phyloP scores from a whole-genome alignment of 2,329 filamentous ascomycete genomes.

The Nemania sp. region DNA sequence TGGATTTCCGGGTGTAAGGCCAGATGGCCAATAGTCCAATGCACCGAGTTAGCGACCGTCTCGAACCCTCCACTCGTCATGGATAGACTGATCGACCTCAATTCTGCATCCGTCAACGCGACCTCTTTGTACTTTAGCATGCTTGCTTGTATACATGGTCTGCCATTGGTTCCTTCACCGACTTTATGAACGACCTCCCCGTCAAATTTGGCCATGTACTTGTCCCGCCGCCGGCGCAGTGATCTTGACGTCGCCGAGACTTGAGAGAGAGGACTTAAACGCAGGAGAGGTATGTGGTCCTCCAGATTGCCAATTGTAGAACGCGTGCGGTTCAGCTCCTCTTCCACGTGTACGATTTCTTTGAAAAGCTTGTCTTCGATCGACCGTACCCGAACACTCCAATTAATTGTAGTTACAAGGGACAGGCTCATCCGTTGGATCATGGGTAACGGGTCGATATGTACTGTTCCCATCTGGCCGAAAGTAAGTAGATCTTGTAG shows the following conservation, averaged over 20 bases:
- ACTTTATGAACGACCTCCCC: constrained; percentile 62
- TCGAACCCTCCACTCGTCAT: constrained; percentile 87
- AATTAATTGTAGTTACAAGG: constrained; percentile 79
- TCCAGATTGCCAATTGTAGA: constrained; percentile 87
- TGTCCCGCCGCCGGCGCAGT: constrained; percentile 76
- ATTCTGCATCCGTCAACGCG: constrained; percentile 66
- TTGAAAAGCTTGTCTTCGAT: constrained; percentile 74
- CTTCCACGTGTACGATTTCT: constrained; percentile 81
- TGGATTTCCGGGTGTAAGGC: constrained; percentile 77
- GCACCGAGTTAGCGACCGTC: constrained; percentile 82
- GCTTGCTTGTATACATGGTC: constrained; percentile 56
- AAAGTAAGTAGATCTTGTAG: constrained; percentile 79
- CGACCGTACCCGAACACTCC: constrained; percentile 80
- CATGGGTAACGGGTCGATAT: constrained; percentile 78
- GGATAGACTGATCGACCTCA: constrained; percentile 83
- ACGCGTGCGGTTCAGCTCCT: constrained; percentile 79
- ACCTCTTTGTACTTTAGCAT: constrained; percentile 56
- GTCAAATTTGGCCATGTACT: constrained; percentile 74
- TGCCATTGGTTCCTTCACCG: constrained; percentile 50
- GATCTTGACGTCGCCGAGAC: constrained; percentile 66
- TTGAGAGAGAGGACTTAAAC: constrained; percentile 63
- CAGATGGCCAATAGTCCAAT: constrained; percentile 83
- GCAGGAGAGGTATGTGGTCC: constrained; percentile 82
- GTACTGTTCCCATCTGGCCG: constrained; percentile 68
- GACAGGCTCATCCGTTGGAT: constrained; percentile 83